Evolutionary conservation across 768 basidiomycete species (phyloP).

Genomic region (Galerina sulciceps): DNA sequence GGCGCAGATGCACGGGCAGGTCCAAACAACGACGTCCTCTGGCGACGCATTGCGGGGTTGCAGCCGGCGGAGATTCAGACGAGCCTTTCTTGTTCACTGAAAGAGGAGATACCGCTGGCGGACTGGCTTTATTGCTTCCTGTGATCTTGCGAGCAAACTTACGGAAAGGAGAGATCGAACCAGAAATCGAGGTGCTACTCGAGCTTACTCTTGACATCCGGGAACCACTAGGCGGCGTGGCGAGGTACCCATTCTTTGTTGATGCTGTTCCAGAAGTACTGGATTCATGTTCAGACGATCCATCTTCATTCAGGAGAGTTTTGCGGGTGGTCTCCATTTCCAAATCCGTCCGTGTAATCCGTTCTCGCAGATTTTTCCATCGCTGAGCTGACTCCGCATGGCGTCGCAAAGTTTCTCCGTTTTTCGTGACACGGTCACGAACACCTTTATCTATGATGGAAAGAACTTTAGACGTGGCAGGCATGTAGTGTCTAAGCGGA

Average conservation of each 20-base stretch:
- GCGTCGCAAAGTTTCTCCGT: slow-evolving; percentile 90
- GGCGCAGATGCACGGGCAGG: slow-evolving; percentile 48
- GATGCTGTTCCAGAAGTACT: slow-evolving; percentile 60
- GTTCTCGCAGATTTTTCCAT: slow-evolving; percentile 81
- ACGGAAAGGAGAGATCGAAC: slow-evolving; percentile 81
- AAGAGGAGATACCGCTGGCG: slow-evolving; percentile 48
- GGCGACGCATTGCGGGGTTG: slow-evolving; percentile 45
- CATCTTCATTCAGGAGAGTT: slow-evolving; percentile 54
- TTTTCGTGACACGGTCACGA: slow-evolving; percentile 91
- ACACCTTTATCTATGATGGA: slow-evolving; percentile 95
- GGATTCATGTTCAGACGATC: slow-evolving; percentile 67
- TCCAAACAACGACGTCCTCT: slow-evolving; percentile 66
- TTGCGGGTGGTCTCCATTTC: slow-evolving; percentile 80
- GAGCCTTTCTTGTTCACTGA: slow-evolving; percentile 46
- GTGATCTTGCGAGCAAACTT: slow-evolving; percentile 78
- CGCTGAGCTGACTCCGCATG: slow-evolving; percentile 88
- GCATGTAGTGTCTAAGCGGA: slow-evolving; percentile 82
- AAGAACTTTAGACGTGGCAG: slow-evolving; percentile 90
- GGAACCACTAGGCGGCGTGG: slow-evolving; percentile 61
- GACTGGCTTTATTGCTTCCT: slow-evolving; percentile 42
- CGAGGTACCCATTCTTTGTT: slow-evolving; percentile 63
- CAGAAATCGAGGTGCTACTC: slow-evolving; percentile 58
- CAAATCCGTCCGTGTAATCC: slow-evolving; percentile 77
- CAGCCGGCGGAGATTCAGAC: slow-evolving; percentile 30
- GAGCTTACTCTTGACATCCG: slow-evolving; percentile 49